Conservation (phyloP, 2,329 filamentous ascomycete genomes). For the Penicillium vulpinum region DNA sequence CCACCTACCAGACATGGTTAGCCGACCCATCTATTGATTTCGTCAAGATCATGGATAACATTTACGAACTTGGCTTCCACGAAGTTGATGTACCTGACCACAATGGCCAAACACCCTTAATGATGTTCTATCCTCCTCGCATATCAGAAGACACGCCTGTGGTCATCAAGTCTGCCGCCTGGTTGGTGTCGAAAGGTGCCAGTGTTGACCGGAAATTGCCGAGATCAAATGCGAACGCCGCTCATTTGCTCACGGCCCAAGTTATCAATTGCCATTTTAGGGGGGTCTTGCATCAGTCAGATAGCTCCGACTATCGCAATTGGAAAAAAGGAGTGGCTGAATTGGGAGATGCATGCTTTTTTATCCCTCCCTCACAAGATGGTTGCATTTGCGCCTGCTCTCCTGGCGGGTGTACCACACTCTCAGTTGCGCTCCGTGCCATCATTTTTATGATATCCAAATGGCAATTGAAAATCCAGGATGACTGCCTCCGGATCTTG, state of each 20-base stretch:
- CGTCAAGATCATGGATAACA: background rate
- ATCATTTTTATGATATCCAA: background rate
- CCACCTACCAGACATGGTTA: background rate
- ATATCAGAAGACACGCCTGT: too few relatives aligned
- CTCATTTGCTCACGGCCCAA: background rate
- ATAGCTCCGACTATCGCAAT: background rate
- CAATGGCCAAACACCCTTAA: background rate
- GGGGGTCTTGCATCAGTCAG: too few relatives aligned
- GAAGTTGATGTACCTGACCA: background rate
- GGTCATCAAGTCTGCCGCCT: background rate
- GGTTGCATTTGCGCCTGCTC: conserved; percentile 14
- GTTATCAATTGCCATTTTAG: too few relatives aligned
- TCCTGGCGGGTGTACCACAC: conserved; percentile 5
- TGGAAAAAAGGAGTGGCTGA: background rate
- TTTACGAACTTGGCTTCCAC: background rate
- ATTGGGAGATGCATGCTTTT: conserved; percentile 1
- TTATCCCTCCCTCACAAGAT: background rate
- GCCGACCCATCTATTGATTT: background rate
- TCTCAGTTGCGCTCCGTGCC: background rate
- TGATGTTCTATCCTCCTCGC: too few relatives aligned
- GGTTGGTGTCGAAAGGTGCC: background rate
- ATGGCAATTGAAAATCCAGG: too few relatives aligned
- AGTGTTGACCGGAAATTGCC: background rate
- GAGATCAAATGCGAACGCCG: background rate
- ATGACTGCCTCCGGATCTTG: background rate